Evolutionary conservation across 305 asterid genomes (phyloP), one percentile per base, ranked within the genome.

Genomic region (Fraxinus xanthoxyloides): DNA sequence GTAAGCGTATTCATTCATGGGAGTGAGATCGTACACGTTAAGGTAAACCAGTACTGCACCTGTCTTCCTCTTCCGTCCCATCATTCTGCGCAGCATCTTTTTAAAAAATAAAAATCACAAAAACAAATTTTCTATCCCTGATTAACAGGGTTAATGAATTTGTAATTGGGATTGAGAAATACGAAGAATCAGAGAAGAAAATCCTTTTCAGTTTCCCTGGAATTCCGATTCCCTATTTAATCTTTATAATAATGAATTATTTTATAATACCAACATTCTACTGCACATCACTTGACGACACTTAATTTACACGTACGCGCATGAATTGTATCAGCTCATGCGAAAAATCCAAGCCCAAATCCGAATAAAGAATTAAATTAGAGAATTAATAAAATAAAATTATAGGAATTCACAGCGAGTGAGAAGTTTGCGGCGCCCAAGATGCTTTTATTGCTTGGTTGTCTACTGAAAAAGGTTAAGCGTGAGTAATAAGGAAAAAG

Each of bases 1-100:
- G 84, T 92, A 91, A 81, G 95, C 93, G 34, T 92, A 92, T 81
- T 93, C 97, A 85, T 92, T 92, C 65, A 92, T 86, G 3, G 95
- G 87, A 48, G 92, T 91, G 76, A 92, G 95, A 89, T 92, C 95
- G 87, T 91, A 92, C 2, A 92, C 95, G 76, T 91, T 92, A 30
- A 92, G 94, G 87, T 90, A 90, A 31, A 92, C 95, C 23, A 93
- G 93, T 40, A 85, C 90, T 26, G 86, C 74, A 24, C 95, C 94
- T 17, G 85, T 82, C 90, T 89, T 90, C 88, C 81, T 86, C 87
- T 86, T 88, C 88, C 88, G 72, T 26, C 87, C 80, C 78, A 87
- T 82, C 88, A 89, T 82, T 84, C 87, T 85, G 61, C 93, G 87
- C 78, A 87, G 86, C 93, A 92, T 86, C 26, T 38, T 38, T 40